phyloP scores from a whole-genome alignment of 176 grass and related monocot genomes.

The Zoysia japonica region DNA sequence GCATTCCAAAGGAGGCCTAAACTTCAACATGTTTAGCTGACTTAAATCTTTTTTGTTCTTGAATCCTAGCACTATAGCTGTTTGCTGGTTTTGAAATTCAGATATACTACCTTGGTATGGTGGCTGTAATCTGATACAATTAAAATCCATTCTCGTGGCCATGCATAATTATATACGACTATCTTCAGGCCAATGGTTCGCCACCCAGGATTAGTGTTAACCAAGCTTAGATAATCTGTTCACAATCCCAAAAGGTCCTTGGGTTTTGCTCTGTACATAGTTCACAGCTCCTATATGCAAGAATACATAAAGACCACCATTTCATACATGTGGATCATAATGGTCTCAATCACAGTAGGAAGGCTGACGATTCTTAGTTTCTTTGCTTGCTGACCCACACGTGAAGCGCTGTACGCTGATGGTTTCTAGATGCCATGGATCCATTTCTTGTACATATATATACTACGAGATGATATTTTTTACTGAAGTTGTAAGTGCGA shows the following conservation, averaged over 20 bases:
- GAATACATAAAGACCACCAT: not conserved
- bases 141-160: not conserved
- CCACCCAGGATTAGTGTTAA: not conserved
- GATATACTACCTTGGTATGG: not conserved
- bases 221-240: not conserved
- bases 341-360: not conserved
- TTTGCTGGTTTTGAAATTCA: not conserved
- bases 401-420: not conserved
- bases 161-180: not conserved
- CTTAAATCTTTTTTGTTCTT: not conserved
- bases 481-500: not conserved
- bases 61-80: not conserved
- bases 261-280: not conserved
- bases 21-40: conserved; percentile 7
- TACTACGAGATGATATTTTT: not conserved
- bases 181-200: not conserved
- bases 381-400: not conserved
- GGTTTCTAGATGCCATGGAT: not conserved
- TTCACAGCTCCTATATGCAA: not conserved
- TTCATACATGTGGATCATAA: not conserved
- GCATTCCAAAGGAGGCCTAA: too few species aligned
- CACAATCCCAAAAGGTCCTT: not conserved
- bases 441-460: not conserved
- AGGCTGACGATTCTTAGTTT: not conserved
- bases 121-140: not conserved